Evolutionary conservation across 225 moss, liverwort and hornwort genomes (phyloP), one percentile per base, ranked within the genome.

Genomic region (Takakia lepidozioides): DNA sequence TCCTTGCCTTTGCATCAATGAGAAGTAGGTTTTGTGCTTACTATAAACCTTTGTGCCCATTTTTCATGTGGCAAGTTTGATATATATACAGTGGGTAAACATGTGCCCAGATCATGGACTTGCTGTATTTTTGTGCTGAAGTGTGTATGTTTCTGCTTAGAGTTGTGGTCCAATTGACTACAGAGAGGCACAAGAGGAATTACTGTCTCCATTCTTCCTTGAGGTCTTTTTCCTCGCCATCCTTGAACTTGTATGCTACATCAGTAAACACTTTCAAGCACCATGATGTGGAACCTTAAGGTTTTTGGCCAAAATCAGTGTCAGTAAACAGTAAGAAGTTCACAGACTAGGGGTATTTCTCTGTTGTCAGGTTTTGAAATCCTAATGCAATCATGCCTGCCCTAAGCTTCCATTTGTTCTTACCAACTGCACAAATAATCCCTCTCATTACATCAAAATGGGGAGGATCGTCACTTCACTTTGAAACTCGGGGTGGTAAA

Each of bases 191-290:
- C n/a, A n/a, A n/a, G n/a, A n/a, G n/a, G n/a, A n/a, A n/a, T n/a
- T n/a, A n/a, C n/a, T n/a, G 46, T 56, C 65, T 81, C 10, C 61
- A 16, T 61, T 87, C 86, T 63, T 78, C 95, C 19, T 67, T 66
- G 69, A 78, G 82, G 52, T 87, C 87, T 37, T 52, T 35, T 55
- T 88, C 93, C 39, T 98, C 91, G 22, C 87, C 91, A 54, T 91
- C 98, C 50, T 98, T 91, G 63, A 98, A 98, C 18, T 91, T 91
- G 63, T 98, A 98, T 19, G 98, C 98, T 42, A 98, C 85, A 65
- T 98, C 91, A 27, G 82, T 85, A 55, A 87, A 91, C 9, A 91
- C 87, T 61, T 98, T 98, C 0, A 87, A 87, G 27, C 91, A 98
- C 29, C 82, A 80, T 30, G 82, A 57, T n/a, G 91, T 98, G 18